Evolutionary conservation across 805 yeast species (phyloP).

Genomic region (Metschnikowia sp.): DNA sequence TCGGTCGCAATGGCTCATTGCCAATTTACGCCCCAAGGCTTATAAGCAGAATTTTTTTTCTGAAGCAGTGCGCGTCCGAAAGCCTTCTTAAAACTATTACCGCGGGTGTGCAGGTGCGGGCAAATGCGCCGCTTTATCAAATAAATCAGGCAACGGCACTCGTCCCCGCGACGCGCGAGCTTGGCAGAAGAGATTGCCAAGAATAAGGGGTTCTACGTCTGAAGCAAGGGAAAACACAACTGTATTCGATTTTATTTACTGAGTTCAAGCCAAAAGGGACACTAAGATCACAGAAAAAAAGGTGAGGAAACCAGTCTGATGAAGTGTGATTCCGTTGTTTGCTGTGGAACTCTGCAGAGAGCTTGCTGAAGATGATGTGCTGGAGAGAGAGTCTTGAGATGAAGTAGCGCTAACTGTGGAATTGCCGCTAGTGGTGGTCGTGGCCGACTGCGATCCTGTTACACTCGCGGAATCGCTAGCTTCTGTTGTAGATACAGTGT

Average conservation of each 20-base stretch:
- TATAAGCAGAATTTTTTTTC: no score
- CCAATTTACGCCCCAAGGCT: no score
- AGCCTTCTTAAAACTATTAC: no score
- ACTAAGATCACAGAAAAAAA: conserved; percentile 1
- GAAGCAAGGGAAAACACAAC: neutral
- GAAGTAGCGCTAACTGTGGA: no score
- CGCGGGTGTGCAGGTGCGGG: neutral
- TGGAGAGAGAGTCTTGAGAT: no score
- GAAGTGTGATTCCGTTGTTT: neutral
- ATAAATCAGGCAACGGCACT: conserved; percentile 1
- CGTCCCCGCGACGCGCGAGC: no score
- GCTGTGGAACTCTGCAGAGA: conserved; percentile 2
- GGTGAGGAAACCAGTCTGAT: neutral
- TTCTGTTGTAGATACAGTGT: conserved; percentile 4
- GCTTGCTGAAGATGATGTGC: neutral
- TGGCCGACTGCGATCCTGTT: conserved; percentile 8
- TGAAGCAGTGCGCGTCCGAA: no score
- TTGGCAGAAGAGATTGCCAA: no score
- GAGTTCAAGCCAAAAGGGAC: conserved; percentile 1
- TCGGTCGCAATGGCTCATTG: no score
- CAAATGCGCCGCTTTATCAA: conserved; percentile 6
- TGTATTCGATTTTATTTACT: neutral
- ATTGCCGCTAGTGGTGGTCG: conserved; percentile 1
- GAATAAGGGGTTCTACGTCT: no score
- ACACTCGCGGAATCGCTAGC: conserved; percentile 5